These are phyloP conservation scores for Rachicladosporium sp. DNA, from an alignment of 2,329 filamentous ascomycete species.

Conservation along the genomic window DNA sequence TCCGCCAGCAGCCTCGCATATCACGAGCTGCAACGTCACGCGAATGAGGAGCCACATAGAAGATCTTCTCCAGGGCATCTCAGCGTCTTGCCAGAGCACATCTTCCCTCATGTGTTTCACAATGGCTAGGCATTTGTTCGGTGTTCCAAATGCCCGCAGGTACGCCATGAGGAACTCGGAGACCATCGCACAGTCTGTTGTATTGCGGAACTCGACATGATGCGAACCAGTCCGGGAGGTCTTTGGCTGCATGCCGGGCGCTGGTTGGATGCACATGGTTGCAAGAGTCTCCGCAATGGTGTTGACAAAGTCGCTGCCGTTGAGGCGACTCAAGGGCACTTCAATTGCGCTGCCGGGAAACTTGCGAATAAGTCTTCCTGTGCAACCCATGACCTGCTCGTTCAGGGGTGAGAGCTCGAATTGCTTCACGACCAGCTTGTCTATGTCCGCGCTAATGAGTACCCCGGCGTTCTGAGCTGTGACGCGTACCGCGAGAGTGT, in stretches of 20 bases:
- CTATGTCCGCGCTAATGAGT: conserved; percentile 11
- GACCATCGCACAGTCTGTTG: conserved; percentile 44
- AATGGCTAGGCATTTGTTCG: too few relatives aligned
- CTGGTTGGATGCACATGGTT: conserved; percentile 12
- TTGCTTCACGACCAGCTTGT: conserved; percentile 40
- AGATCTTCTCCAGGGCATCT: conserved; percentile 49
- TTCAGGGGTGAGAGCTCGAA: conserved; percentile 48
- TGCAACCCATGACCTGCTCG: conserved; percentile 39
- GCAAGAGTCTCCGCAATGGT: conserved; percentile 10
- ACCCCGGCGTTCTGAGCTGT: conserved; percentile 14
- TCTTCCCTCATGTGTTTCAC: conserved; percentile 19
- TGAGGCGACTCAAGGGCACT: conserved; percentile 30
- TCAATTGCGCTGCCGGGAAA: conserved; percentile 34
- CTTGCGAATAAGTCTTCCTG: conserved; percentile 43
- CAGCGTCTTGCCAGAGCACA: conserved; percentile 11
- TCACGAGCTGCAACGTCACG: conserved; percentile 42
- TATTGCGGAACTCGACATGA: conserved; percentile 46
- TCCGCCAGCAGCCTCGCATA: conserved; percentile 26
- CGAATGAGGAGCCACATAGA: conserved; percentile 52
- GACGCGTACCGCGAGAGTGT: neutral
- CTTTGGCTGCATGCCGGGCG: conserved; percentile 10
- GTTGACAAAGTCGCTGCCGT: conserved; percentile 14
- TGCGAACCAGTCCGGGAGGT: conserved; percentile 44
- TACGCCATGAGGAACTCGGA: conserved; percentile 48
- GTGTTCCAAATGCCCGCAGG: conserved; percentile 41